Conservation (phyloP, 768 basidiomycete genomes). For the Boletus reticulatus region DNA sequence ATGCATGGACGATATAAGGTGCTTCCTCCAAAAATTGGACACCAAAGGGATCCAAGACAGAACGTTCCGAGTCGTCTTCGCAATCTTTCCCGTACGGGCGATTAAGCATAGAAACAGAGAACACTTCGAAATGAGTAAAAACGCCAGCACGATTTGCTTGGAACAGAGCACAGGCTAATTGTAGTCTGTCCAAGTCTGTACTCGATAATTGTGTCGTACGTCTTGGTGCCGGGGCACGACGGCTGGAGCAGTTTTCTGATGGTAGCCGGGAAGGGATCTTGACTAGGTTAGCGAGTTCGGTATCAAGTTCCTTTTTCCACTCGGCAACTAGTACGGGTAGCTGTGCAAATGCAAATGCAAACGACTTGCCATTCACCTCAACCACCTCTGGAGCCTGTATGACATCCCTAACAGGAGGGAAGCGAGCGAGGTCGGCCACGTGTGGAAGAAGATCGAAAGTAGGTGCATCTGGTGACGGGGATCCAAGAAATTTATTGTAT, state of each 20-base stretch:
- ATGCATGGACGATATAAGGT: conserved; percentile 6
- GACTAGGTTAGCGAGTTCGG: conserved; percentile 8
- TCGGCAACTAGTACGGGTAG: conserved; percentile 3
- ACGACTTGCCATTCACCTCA: background rate
- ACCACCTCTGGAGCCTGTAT: conserved; percentile 5
- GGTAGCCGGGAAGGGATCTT: conserved; percentile 5
- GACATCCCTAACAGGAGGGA: conserved; percentile 8
- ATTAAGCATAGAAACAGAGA: background rate
- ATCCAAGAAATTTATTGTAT: conserved; percentile 10
- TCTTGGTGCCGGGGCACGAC: background rate
- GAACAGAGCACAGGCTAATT: conserved; percentile 12
- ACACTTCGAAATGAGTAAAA: background rate
- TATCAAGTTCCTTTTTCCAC: conserved; percentile 9
- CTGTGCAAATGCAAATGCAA: conserved; percentile 12
- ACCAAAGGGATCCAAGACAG: background rate
- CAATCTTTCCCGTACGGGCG: background rate
- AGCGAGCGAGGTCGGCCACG: conserved; percentile 5
- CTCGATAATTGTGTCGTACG: too few relatives aligned
- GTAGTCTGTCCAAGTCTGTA: background rate
- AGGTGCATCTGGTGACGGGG: background rate
- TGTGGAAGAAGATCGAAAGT: conserved; percentile 13
- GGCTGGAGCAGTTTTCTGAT: background rate
- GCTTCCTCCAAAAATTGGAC: conserved; percentile 8
- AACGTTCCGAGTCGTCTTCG: background rate
- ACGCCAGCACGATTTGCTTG: background rate